Evolutionary conservation across 176 grass and related monocot species (phyloP), one percentile per base, ranked within the genome.

Genomic region (Luzula sylvatica): DNA sequence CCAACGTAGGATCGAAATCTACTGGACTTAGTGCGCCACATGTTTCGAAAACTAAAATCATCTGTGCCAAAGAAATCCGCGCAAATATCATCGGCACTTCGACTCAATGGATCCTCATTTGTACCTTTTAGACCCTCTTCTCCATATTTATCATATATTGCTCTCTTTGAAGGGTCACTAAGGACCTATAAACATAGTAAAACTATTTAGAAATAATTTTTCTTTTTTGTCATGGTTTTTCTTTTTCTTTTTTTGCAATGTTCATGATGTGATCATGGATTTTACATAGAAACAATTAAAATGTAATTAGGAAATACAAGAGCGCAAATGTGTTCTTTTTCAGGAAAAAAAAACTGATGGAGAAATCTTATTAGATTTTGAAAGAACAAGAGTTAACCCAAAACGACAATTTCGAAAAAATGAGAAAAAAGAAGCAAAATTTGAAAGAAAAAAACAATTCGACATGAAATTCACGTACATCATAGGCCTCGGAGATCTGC

Each of bases 121-220:
- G 83, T 73, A 3, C 85, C 85, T 49, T 84, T 89, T 26, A 80
- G 55, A 15, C 85, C 79, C 67, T 89, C 85, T 72, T 89, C 85
- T 26, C 85, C 79, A 27, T 84, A 69, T 44, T 80, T 57, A 29
- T 89, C 85, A 56, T 88, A 89, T 44, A 83, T 69, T 45, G 79
- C 62, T 53, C 79, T 75, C 32, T 76, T 83, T 50, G 79, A 52
- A 38, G 79, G 67, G 80, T 89, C 85, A 73, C 79, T 76, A 42
- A 84, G 46, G 17, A 76, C 79, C 85, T 89, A 65, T 30, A n/a
- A 18, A 8, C 50, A 44, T 7, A 30, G n/a, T 48, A n/a, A n/a
- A n/a, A n/a, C n/a, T n/a, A n/a, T n/a, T n/a, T n/a, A n/a, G n/a
- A n/a, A n/a, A n/a, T n/a, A n/a, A n/a, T n/a, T n/a, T n/a, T n/a